A percentile compares a stretch with the other conserved stretches of the same genome.
Conservation (phyloP, 2,329 filamentous ascomycete genomes). For the Coniochaeta sp. region DNA sequence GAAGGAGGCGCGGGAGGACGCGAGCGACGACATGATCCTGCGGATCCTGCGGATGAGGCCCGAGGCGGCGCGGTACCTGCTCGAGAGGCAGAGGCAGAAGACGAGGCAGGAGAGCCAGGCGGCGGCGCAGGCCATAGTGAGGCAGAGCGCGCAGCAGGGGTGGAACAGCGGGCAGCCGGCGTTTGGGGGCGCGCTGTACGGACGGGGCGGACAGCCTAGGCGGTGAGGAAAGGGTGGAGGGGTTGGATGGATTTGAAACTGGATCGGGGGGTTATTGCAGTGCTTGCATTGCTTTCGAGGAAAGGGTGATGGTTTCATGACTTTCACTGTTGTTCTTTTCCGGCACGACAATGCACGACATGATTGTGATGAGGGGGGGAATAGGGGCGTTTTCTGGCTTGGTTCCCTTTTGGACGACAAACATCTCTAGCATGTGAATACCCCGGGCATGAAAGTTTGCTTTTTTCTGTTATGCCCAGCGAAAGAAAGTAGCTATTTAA, state of each 20-base stretch:
- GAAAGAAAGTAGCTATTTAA: slow-evolving; percentile 1
- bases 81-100: slow-evolving; percentile 87
- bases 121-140: slow-evolving; percentile 89
- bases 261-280: neutral
- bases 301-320: neutral
- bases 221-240: slow-evolving; percentile 26
- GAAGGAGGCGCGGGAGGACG: slow-evolving; percentile 91
- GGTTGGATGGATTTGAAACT: neutral
- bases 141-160: slow-evolving; percentile 69
- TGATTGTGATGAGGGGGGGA: neutral
- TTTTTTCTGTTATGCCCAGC: neutral
- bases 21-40: slow-evolving; percentile 96
- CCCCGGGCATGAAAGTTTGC: neutral
- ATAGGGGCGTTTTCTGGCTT: neutral
- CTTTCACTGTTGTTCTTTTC: neutral
- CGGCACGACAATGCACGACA: neutral
- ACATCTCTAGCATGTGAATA: no score
- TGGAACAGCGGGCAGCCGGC: slow-evolving; percentile 39
- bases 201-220: slow-evolving; percentile 37
- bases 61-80: slow-evolving; percentile 80
- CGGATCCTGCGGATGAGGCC: slow-evolving; percentile 91
- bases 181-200: slow-evolving; percentile 32
- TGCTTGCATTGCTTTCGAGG: neutral
- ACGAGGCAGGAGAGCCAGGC: slow-evolving; percentile 85
- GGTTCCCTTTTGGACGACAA: neutral